Conservation (phyloP, 2,329 filamentous ascomycete species). For the Penicillium sp. region DNA sequence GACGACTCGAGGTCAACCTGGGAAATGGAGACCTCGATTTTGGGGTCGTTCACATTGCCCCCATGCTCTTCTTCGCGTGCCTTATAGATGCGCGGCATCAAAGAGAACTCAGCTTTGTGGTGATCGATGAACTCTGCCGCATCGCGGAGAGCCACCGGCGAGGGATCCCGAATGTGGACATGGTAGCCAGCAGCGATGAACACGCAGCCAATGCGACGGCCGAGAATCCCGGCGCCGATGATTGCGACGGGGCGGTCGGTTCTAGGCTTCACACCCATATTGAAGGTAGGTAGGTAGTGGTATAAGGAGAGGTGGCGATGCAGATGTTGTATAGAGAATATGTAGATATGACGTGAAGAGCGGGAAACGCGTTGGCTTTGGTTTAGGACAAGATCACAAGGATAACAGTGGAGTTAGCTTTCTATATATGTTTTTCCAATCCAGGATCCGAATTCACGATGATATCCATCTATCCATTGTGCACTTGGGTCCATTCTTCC, state of each 20-base stretch:
- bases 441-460: not conserved
- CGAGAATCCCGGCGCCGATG: constrained; percentile 41
- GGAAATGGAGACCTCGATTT: constrained; percentile 13
- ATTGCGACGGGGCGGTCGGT: constrained; percentile 34
- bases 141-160: constrained; percentile 24
- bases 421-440: not conserved
- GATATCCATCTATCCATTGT: not conserved
- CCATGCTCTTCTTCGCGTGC: not conserved
- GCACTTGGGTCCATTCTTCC: not conserved
- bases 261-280: constrained; percentile 3
- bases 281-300: not conserved
- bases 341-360: constrained; percentile 4
- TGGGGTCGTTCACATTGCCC: not conserved
- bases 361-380: not conserved
- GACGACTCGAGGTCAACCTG: constrained; percentile 20
- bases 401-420: not conserved
- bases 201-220: constrained; percentile 36
- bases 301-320: not conserved
- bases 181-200: constrained; percentile 28
- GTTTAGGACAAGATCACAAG: not conserved
- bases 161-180: constrained; percentile 27
- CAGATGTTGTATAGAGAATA: not conserved
- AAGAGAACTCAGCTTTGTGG: constrained; percentile 28
- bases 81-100: constrained; percentile 13
- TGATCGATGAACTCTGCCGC: constrained; percentile 33